Base-by-base conservation (phyloP, 176 grass and related monocot genomes). In the Rhipidocladum racemiflorum region DNA sequence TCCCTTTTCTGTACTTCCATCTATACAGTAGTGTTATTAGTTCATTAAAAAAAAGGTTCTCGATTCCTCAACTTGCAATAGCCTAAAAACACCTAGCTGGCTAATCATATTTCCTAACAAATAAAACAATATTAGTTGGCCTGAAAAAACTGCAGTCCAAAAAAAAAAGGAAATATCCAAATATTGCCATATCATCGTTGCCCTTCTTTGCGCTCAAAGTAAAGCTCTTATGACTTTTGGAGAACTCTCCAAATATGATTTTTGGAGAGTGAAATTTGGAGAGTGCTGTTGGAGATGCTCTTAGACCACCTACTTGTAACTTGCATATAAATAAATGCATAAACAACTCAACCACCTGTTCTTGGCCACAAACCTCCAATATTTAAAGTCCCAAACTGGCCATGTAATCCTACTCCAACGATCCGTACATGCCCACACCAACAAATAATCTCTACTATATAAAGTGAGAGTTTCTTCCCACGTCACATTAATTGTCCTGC, bases 361-460 rank as follows among this genome's bases (percentile, higher is more conserved):
- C 13, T 14, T 36, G 6, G 38, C 17, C 53, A 50, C 50, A 72
- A 30, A 5, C 13, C 29, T 36, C 17, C 46, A 36, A n/a, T 23
- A 51, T 34, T 55, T 30, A 13, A 32, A 54, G 44, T 54, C 9
- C 4, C 11, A 61, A 49, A 75, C n/a, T 50, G 13, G 42, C 38
- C 23, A 88, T 61, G 67, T 4, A 60, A 23, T 74, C 68, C 21
- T 59, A 63, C 7, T 62, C 21, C 66, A 88, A 56, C 35, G 13
- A 40, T 35, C 4, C 23, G 28, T 23, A 34, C 25, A 43, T 6
- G n/a, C 50, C 54, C n/a, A 45, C 45, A n/a, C 25, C 43, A 61
- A 70, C 38, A 67, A 67, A 27, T n/a, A n/a, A n/a, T n/a, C n/a
- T n/a, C n/a, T n/a, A n/a, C n/a, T n/a, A n/a, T n/a, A n/a, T n/a